Percentiles rank a stretch among this genome's conserved stretches.
Conservation (phyloP, 768 basidiomycete species). For the Cystobasidium onofrii region DNA sequence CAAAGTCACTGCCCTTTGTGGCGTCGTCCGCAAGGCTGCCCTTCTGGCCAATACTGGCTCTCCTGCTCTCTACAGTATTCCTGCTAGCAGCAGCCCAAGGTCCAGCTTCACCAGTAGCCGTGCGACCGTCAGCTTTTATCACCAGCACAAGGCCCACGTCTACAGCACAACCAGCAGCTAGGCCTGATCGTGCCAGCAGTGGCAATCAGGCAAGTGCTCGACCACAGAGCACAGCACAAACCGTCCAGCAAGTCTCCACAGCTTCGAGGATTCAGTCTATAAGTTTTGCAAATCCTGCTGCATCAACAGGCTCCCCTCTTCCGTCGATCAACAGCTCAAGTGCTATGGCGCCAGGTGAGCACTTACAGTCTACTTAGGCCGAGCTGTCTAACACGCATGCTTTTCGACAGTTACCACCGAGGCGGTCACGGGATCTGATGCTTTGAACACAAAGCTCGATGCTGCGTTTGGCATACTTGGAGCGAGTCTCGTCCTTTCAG, state of each 20-base stretch:
- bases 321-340: not conserved
- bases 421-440: not conserved
- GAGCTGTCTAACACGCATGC: not conserved
- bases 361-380: no score
- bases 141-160: not conserved
- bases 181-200: not conserved
- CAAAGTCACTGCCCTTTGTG: not conserved
- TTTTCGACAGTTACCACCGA: not conserved
- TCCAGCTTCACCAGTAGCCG: not conserved
- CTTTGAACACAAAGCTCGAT: slow-evolving; percentile 29
- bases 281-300: not conserved
- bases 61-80: not conserved
- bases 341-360: not conserved
- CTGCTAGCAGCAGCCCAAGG: no score
- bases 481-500: slow-evolving; percentile 20
- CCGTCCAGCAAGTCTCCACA: not conserved
- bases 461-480: slow-evolving; percentile 29
- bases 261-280: not conserved
- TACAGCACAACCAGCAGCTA: not conserved
- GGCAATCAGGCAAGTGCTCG: not conserved
- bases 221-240: not conserved
- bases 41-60: not conserved
- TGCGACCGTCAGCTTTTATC: not conserved
- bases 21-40: not conserved
- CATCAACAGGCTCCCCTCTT: not conserved